Conservation (phyloP, 352 stramenopile species). For the Phytophthora nicotianae region DNA sequence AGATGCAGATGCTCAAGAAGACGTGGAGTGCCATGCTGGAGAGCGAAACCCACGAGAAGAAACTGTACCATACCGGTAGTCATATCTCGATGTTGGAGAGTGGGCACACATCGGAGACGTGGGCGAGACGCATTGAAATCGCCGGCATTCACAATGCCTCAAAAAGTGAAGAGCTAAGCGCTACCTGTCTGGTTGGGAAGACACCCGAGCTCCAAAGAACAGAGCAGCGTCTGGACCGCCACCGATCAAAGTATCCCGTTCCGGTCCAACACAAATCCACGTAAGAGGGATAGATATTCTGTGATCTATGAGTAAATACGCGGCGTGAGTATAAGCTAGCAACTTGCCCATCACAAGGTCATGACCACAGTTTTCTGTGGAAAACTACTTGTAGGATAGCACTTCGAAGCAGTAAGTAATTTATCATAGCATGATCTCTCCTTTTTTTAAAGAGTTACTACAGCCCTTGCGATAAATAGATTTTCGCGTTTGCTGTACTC, state of each 20-base stretch:
- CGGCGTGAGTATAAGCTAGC: constrained; percentile 14
- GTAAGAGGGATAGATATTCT: background rate
- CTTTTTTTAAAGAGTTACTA: too few relatives aligned
- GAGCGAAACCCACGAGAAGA: constrained; percentile 52
- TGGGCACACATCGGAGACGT: constrained; percentile 35
- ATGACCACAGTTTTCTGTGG: background rate
- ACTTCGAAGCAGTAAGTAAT: too few relatives aligned
- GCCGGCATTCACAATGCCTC: constrained; percentile 40
- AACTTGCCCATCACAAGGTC: background rate
- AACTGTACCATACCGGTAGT: constrained; percentile 44
- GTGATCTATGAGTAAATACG: constrained; percentile 18
- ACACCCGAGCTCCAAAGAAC: constrained; percentile 8
- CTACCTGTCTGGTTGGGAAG: constrained; percentile 6
- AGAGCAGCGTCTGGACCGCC: constrained; percentile 16
- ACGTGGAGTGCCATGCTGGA: constrained; percentile 55
- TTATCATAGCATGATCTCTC: too few relatives aligned
- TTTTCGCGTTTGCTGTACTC: too few relatives aligned
- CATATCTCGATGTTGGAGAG: constrained; percentile 48
- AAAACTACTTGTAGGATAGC: too few relatives aligned
- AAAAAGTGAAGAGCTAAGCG: constrained; percentile 1
- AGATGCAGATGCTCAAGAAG: constrained; percentile 61
- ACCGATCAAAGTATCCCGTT: constrained; percentile 25
- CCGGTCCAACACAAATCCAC: constrained; percentile 15
- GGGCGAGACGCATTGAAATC: constrained; percentile 66
- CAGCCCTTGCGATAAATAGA: too few relatives aligned